Conservation (phyloP, 768 basidiomycete species). For the Vararia minispora region DNA sequence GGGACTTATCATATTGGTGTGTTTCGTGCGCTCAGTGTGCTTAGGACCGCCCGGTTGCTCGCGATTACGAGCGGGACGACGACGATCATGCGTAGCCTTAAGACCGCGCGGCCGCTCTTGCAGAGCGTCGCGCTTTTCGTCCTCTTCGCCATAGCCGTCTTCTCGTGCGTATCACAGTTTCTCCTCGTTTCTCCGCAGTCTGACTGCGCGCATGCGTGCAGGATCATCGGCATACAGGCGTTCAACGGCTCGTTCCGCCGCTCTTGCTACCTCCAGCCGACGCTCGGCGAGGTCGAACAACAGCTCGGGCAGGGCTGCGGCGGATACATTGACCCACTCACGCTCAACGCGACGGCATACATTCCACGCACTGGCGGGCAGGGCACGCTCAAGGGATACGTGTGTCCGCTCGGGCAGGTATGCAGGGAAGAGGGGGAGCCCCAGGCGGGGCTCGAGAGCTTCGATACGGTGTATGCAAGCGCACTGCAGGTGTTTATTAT, state of each 20-base stretch:
- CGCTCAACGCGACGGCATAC: slow-evolving; percentile 35
- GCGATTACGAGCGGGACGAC: slow-evolving; percentile 89
- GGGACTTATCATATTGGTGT: slow-evolving; percentile 66
- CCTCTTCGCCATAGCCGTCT: slow-evolving; percentile 77
- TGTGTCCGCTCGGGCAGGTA: slow-evolving; percentile 79
- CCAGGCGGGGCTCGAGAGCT: slow-evolving; percentile 52
- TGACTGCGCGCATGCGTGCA: slow-evolving; percentile 16
- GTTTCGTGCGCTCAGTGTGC: slow-evolving; percentile 81
- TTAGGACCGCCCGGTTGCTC: slow-evolving; percentile 72
- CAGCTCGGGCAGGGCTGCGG: slow-evolving; percentile 61
- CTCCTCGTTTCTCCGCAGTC: not conserved
- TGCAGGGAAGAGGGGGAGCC: slow-evolving; percentile 72
- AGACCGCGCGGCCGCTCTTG: slow-evolving; percentile 82
- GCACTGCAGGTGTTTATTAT: slow-evolving; percentile 79
- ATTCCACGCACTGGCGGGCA: slow-evolving; percentile 26
- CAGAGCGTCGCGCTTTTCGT: slow-evolving; percentile 88
- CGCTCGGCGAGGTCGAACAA: slow-evolving; percentile 39
- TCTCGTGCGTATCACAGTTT: slow-evolving; percentile 52
- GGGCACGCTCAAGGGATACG: slow-evolving; percentile 60
- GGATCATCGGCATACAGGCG: slow-evolving; percentile 88
- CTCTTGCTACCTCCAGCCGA: slow-evolving; percentile 44
- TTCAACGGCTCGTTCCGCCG: slow-evolving; percentile 80
- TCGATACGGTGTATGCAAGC: slow-evolving; percentile 80
- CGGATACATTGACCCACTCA: slow-evolving; percentile 57
- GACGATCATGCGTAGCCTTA: slow-evolving; percentile 87